These are phyloP conservation scores for Bretziella fagacearum DNA, from an alignment of 2,329 filamentous ascomycete genomes.

Conservation along the genomic window DNA sequence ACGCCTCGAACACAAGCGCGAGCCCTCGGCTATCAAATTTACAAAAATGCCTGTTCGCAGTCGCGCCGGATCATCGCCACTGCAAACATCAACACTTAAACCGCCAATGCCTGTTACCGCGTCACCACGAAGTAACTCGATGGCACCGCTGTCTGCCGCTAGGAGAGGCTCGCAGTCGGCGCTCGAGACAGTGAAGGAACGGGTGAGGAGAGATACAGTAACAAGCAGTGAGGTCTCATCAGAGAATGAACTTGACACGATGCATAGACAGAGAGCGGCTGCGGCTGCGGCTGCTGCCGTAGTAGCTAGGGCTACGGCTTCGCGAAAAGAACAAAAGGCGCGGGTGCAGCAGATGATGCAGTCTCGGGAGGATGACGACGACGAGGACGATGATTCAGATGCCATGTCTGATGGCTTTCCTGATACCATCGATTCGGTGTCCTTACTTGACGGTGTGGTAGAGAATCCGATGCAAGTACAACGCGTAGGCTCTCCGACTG, in stretches of 20 bases:
- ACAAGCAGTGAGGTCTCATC: conserved; percentile 73
- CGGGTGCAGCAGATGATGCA: conserved; percentile 29
- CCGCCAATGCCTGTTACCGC: conserved; percentile 33
- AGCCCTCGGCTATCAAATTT: conserved; percentile 85
- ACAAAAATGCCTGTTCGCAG: conserved; percentile 83
- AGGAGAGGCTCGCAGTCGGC: conserved; percentile 56
- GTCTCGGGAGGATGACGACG: conserved; percentile 36
- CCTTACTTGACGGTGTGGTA: conserved; percentile 45
- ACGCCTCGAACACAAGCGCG: conserved; percentile 25
- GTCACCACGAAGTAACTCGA: conserved; percentile 26
- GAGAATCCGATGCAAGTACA: conserved; percentile 37
- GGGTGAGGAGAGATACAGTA: conserved; percentile 55
- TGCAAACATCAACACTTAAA: conserved; percentile 46
- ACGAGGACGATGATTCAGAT: conserved; percentile 40
- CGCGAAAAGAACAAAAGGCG: conserved; percentile 25
- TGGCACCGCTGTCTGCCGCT: conserved; percentile 19
- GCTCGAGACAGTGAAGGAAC: conserved; percentile 51
- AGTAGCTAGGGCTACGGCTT: conserved; percentile 25
- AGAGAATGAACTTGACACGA: conserved; percentile 60
- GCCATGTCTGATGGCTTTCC: conserved; percentile 45
- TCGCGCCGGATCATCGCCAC: conserved; percentile 76
- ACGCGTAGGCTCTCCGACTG: conserved; percentile 29
- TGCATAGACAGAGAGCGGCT: conserved; percentile 45
- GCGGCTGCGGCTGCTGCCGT: conserved; percentile 36
- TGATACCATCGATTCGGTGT: conserved; percentile 52